Evolutionary conservation across 2,329 filamentous ascomycete species (phyloP), one percentile per base, ranked within the genome.

Genomic region (Xylariaceae sp.): DNA sequence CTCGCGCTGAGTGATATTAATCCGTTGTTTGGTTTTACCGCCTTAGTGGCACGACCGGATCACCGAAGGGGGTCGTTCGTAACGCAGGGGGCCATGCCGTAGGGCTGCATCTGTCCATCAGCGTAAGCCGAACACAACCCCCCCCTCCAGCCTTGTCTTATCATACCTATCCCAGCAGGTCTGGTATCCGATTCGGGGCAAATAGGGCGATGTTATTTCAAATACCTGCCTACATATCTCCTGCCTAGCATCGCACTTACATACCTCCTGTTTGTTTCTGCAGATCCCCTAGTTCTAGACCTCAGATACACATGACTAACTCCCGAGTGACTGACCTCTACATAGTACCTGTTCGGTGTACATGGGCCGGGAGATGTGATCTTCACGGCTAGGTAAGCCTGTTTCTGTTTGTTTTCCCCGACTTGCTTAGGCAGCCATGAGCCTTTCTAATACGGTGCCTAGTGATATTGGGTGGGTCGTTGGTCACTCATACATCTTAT

Each of bases 391-490:
- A 73, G 71, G 71, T 61, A 84, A 88, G 23, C 23, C 23, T 30
- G 23, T 30, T 30, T 30, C 23, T 30, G 23, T 30, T 30, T 30
- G 23, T 30, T 30, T 30, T 30, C 5, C 23, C 23, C 23, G 23
- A 30, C 23, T 30, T 30, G 5, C 23, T 30, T 30, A 30, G 23
- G 23, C 23, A 30, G 23, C 23, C 23, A 15, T 18, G 7, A 1
- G 17, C 10, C 17, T 37, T 58, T 51, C 60, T 69, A 48, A 69
- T 57, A 47, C 51, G 39, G 39, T 13, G 45, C 47, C 23, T 30
- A 77, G 74, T 11, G 92, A 97, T 70, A 93, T 97, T 58, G 93
- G 92, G 37, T 97, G 92, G 93, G 90, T 92, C 0, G 90, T 94
- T 0, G 90, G 90, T 2, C 86, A 92, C 71, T 88, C 86, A 4